Base-by-base conservation (phyloP, 148 eudicot species). In the Rhododendron griersonianum region DNA sequence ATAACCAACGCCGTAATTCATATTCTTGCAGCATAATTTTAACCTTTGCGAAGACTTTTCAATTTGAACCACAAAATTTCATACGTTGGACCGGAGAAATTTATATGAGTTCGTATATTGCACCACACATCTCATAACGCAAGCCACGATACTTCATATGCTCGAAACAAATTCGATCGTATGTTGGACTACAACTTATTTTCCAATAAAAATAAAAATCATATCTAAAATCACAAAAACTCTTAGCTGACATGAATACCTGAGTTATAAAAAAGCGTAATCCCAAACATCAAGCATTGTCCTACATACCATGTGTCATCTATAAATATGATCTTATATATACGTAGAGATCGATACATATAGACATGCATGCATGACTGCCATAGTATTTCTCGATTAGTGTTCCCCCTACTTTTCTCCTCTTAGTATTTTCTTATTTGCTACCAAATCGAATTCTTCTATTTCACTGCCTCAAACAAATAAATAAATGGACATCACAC, bases 371-470 rank as follows among this genome's bases (percentile, higher is more conserved):
- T 75, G 69, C 81, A 86, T 67, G 84, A 80, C 41, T 50, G 74
- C 57, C 25, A 35, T 13, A 48, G 65, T 14, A 35, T 67, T 63
- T 65, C 67, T 65, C 81, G 67, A 47, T 80, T 28, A 33, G 67
- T 80, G 65, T 63, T 80, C 37, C 16, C 37, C 37, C 61, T 11
- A 79, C n/a, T 50, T 30, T 85, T 83, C 79, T 78, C 35, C 84
- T 19, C 2, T 25, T 73, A 18, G 77, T 33, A 33, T 74, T 81
- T 86, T 74, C 45, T 25, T 55, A 74, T 74, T 76, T 25, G 47
- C 47, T 37, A 78, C 78, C 84, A 83, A 83, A 67, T 78, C 73
- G 44, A 67, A 45, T 45, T n/a, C 5, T 23, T 84, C 73, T 83
- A 28, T 84, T 11, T 67, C 53, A 75, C 59, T 3, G 9, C 51